Conservation (phyloP, 129 eudicot species). For the Tagetes patula region DNA sequence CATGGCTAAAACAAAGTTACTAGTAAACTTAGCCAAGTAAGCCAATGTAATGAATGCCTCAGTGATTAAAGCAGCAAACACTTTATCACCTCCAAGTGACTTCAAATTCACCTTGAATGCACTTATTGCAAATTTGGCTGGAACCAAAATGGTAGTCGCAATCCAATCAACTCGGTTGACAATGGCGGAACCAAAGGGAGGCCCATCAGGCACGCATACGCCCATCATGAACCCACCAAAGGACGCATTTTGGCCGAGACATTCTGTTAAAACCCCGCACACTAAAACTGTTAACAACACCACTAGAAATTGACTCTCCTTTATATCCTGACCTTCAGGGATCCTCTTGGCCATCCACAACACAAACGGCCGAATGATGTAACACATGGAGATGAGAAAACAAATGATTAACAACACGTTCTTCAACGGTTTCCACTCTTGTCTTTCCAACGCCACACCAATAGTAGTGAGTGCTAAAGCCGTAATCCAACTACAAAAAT, state of each 20-base stretch:
- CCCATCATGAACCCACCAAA: constrained; percentile 55
- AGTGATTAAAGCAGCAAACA: constrained; percentile 22
- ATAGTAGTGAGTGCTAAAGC: constrained; percentile 1
- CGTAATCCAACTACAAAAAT: constrained; percentile 27
- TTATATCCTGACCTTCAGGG: constrained; percentile 47
- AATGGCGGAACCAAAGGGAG: constrained; percentile 52
- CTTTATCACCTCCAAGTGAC: constrained; percentile 27
- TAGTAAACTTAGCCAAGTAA: constrained; percentile 49
- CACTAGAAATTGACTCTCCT: constrained; percentile 39
- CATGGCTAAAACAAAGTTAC: constrained; percentile 39
- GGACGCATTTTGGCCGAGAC: constrained; percentile 40
- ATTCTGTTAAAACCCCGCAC: constrained; percentile 45
- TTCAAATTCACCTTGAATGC: constrained; percentile 33
- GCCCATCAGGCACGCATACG: constrained; percentile 58
- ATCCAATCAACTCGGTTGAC: constrained; percentile 49
- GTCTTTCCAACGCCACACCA: constrained; percentile 16
- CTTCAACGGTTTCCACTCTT: constrained; percentile 18
- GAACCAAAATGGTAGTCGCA: constrained; percentile 50
- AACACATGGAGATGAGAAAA: constrained; percentile 24
- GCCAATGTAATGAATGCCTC: constrained; percentile 40
- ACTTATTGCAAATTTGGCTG: constrained; percentile 46
- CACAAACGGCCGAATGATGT: constrained; percentile 38
- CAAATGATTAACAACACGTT: constrained; percentile 7
- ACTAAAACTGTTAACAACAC: constrained; percentile 38
- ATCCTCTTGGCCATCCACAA: constrained; percentile 37